phyloP scores from a whole-genome alignment of 495 filamentous ascomycete genomes.

The Hypoxylon trugodes region DNA sequence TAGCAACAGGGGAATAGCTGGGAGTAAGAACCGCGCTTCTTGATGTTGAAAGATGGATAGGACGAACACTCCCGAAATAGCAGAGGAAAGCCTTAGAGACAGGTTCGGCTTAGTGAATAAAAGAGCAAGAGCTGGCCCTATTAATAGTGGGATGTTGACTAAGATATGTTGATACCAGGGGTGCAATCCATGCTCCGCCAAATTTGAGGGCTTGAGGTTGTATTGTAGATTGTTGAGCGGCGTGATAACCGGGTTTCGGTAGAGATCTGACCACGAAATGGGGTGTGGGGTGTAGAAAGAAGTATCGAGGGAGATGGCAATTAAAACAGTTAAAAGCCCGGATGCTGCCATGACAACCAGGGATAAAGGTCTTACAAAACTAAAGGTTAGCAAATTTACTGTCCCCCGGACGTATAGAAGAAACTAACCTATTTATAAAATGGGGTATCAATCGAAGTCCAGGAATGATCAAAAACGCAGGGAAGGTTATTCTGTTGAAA shows the following conservation, averaged over 20 bases:
- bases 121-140: constrained; percentile 83
- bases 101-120: constrained; percentile 67
- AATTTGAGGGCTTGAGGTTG: constrained; percentile 77
- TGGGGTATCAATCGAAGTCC: constrained; percentile 82
- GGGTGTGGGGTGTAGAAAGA: constrained; percentile 73
- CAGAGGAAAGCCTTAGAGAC: constrained; percentile 73
- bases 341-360: constrained; percentile 68
- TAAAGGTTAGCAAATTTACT: constrained; percentile 4
- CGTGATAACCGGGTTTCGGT: constrained; percentile 75
- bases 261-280: constrained; percentile 63
- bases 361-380: constrained; percentile 67
- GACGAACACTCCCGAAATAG: constrained; percentile 78
- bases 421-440: constrained; percentile 75
- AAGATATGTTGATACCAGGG: constrained; percentile 90
- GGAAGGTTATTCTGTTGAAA: constrained; percentile 97
- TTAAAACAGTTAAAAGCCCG: constrained; percentile 66
- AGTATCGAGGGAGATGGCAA: constrained; percentile 85
- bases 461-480: constrained; percentile 86
- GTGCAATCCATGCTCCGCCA: constrained; percentile 90
- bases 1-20: constrained; percentile 85
- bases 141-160: constrained; percentile 84
- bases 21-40: constrained; percentile 92
- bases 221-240: constrained; percentile 92
- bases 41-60: constrained; percentile 91
- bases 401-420: neutral